phyloP scores from a whole-genome alignment of 352 stramenopile genomes.

The Phytophthora cryptogea region DNA sequence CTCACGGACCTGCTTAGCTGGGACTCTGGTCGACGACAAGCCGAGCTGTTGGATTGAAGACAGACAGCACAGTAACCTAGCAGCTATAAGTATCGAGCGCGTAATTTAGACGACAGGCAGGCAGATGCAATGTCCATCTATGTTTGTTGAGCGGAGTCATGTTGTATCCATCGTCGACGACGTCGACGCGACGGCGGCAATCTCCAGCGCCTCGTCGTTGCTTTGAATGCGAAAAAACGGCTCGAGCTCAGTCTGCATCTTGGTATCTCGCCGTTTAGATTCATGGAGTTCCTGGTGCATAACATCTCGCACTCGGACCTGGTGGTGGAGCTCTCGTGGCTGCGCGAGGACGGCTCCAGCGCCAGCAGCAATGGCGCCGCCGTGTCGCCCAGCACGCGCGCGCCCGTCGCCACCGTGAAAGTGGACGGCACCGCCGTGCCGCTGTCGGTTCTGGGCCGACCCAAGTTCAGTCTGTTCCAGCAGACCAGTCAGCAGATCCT shows the following conservation, averaged over 20 bases:
- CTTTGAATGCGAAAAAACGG: constrained; percentile 9
- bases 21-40: constrained; percentile 61
- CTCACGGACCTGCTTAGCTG: constrained; percentile 73
- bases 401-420: constrained; percentile 11
- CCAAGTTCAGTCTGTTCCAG: constrained; percentile 91
- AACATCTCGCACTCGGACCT: constrained; percentile 98
- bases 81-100: constrained; percentile 8
- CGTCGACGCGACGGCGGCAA: constrained; percentile 5
- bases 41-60: constrained; percentile 47
- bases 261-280: constrained; percentile 7
- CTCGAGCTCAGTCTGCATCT: constrained; percentile 18
- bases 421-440: constrained; percentile 40
- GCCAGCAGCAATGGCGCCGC: constrained; percentile 21
- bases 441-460: constrained; percentile 66
- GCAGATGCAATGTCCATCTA: constrained; percentile 14
- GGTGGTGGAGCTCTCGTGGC: constrained; percentile 89
- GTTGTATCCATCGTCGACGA: constrained; percentile 16
- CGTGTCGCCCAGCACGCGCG: constrained; percentile 4
- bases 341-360: constrained; percentile 40
- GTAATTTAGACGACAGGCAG: constrained; percentile 36
- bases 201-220: constrained; percentile 1
- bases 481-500: constrained; percentile 77
- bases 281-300: constrained; percentile 96
- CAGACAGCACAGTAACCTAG: constrained; percentile 11
- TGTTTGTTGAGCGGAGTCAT: constrained; percentile 5